Conservation (phyloP, 2,329 filamentous ascomycete species). For the Geosmithia flava region DNA sequence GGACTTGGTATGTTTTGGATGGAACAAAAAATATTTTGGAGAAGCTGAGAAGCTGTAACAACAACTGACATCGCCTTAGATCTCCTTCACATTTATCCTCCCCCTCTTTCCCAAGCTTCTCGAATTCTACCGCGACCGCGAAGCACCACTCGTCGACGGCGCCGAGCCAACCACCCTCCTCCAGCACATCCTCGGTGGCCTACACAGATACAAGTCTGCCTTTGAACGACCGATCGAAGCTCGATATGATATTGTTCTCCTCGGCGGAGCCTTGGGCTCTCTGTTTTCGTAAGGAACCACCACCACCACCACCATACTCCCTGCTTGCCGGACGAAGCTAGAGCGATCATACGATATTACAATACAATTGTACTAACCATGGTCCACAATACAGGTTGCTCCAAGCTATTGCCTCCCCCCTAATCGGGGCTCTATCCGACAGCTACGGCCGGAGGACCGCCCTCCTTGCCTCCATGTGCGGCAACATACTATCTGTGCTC, state of each 20-base stretch:
- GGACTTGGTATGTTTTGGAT: conserved; percentile 56
- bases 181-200: conserved; percentile 63
- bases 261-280: conserved; percentile 87
- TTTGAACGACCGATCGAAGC: conserved; percentile 91
- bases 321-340: no score
- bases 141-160: conserved; percentile 38
- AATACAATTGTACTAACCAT: background rate
- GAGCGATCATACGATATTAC: no score
- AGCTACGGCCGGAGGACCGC: conserved; percentile 77
- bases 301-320: background rate
- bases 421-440: conserved; percentile 85
- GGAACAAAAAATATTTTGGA: no score
- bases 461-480: conserved; percentile 80
- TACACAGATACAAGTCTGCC: conserved; percentile 90
- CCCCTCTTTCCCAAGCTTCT: conserved; percentile 91
- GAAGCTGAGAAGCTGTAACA: background rate
- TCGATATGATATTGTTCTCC: conserved; percentile 89
- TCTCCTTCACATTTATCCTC: conserved; percentile 97
- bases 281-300: conserved; percentile 53
- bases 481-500: conserved; percentile 85
- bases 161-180: conserved; percentile 51
- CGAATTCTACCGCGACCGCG: conserved; percentile 86
- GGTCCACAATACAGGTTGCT: conserved; percentile 47
- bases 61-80: conserved; percentile 34
- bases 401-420: conserved; percentile 81